Conservation (phyloP, 2,329 filamentous ascomycete genomes). For the Alternaria sp. region DNA sequence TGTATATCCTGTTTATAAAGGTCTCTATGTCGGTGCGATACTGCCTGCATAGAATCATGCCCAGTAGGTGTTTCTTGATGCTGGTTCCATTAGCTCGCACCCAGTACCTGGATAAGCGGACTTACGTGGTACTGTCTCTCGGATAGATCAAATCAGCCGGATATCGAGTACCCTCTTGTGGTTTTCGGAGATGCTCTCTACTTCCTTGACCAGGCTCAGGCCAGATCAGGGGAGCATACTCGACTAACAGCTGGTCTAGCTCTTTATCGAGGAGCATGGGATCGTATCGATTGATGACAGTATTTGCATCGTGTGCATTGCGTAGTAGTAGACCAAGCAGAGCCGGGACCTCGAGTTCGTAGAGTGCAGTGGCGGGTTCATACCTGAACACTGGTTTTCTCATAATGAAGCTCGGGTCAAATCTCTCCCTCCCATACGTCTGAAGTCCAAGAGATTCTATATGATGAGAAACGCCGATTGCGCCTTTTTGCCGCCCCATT, state of each 20-base stretch:
- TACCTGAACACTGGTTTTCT: not conserved
- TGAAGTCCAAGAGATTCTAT: not conserved
- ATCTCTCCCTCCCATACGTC: not conserved
- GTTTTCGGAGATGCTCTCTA: conserved; percentile 14
- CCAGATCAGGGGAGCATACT: conserved; percentile 23
- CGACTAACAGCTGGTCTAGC: conserved; percentile 10
- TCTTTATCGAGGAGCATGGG: conserved; percentile 17
- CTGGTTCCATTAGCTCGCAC: not conserved
- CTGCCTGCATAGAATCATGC: not conserved
- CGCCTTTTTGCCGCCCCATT: not conserved
- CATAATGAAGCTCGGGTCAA: not conserved
- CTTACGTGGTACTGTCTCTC: conserved; percentile 10
- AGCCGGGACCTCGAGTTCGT: conserved; percentile 10
- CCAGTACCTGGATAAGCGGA: not conserved
- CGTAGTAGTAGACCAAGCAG: conserved; percentile 14
- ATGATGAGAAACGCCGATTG: not conserved
- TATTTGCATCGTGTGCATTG: conserved; percentile 12
- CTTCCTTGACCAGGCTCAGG: conserved; percentile 5
- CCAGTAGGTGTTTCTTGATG: conserved; percentile 9
- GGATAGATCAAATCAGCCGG: conserved; percentile 17
- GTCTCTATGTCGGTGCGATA: not conserved
- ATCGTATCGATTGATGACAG: conserved; percentile 9
- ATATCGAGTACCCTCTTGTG: conserved; percentile 11
- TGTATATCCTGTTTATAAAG: not conserved
- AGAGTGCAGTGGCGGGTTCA: conserved; percentile 9